Evolutionary conservation across 2,329 filamentous ascomycete species (phyloP), one percentile per base, ranked within the genome.

Genomic region (Mycogone perniciosa): DNA sequence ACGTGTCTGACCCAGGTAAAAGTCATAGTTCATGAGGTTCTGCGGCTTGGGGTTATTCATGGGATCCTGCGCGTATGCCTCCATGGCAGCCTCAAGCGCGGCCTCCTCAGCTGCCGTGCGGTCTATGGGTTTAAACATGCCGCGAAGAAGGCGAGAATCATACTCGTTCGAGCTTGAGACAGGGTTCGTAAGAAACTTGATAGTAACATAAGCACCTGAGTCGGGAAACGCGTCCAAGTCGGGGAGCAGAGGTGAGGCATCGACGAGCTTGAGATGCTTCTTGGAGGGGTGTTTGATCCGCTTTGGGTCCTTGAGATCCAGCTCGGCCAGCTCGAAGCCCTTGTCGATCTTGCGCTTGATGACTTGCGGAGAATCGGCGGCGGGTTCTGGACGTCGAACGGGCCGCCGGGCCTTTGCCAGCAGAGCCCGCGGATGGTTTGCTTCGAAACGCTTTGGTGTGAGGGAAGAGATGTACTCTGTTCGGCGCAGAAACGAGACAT

Each of bases 401-500:
- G 57, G 56, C 5, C 60, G 57, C 51, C 64, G 64, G 44, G 65
- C 60, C 51, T 67, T 68, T 39, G 67, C 55, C 30, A 70, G 56
- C 27, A 67, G 60, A 20, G 60, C 66, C 49, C 63, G 65, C 61
- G 73, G 66, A 35, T 77, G 71, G 45, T 77, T 67, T 31, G 73
- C 72, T 10, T 70, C 66, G 44, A 62, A 59, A 54, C 77, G 77
- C 62, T 81, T 82, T 5, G 73, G 64, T 31, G 71, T 73, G 26
- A 73, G 71, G 4, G 79, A 81, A 8, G 88, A 88, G 63, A 96
- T 96, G 72, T 97, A 97, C 69, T 99, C 93, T 50, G 93, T 97
- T 62, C 92, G 84, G 52, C 93, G 89, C 59, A 99, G 80, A 79
- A 99, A 99, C 56, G 89, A 96, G 48, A 96, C 89, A 56, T 86